Conservation (phyloP, 164 flowering plant genomes). For the Chimonanthus salicifolius region DNA sequence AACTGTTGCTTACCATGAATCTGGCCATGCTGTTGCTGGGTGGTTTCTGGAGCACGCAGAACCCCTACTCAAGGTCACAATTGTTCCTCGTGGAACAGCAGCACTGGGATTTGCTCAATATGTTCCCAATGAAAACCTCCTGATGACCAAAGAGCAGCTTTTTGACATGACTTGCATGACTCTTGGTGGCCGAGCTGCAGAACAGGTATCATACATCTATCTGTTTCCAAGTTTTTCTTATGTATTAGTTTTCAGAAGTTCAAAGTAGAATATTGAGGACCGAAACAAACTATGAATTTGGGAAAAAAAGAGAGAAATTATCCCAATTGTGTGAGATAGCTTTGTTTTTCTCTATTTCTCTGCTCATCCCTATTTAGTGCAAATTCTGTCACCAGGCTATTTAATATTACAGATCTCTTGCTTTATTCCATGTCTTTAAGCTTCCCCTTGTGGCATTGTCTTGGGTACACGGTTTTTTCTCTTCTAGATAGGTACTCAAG, state of each 20-base stretch:
- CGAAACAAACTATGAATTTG: no score
- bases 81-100: constrained; percentile 97
- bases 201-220: constrained; percentile 50
- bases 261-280: not conserved
- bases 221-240: not conserved
- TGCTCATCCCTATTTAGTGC: not conserved
- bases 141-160: constrained; percentile 93
- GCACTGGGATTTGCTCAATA: constrained; percentile 96
- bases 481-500: not conserved
- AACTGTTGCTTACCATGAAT: constrained; percentile 94
- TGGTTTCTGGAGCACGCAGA: constrained; percentile 93
- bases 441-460: no score
- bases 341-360: not conserved
- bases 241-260: not conserved
- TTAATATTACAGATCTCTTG: no score
- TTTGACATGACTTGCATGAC: constrained; percentile 99
- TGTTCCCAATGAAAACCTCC: constrained; percentile 91
- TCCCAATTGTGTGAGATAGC: not conserved
- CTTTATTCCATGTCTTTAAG: no score
- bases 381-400: not conserved
- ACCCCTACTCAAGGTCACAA: constrained; percentile 84
- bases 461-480: not conserved
- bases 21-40: constrained; percentile 94
- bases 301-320: no score
- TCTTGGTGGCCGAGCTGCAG: constrained; percentile 97